phyloP scores from a whole-genome alignment of 352 stramenopile species.

The Phytophthora citrophthora region DNA sequence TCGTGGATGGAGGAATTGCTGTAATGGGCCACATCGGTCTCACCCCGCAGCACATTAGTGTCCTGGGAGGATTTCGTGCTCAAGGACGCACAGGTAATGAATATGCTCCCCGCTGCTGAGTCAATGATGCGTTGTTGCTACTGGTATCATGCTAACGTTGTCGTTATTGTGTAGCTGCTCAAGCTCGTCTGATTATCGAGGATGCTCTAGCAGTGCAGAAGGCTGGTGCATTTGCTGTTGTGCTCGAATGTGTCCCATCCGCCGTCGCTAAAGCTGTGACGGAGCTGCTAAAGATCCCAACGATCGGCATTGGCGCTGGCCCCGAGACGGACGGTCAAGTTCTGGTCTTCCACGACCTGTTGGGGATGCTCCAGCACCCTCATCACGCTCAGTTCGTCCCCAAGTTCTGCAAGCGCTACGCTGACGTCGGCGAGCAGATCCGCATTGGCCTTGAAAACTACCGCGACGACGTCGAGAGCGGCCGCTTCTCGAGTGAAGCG shows the following conservation, averaged over 20 bases:
- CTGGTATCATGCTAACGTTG: background rate
- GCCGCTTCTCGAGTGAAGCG: constrained; percentile 93
- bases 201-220: constrained; percentile 96
- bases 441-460: constrained; percentile 95
- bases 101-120: background rate
- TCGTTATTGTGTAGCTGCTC: constrained; percentile 40
- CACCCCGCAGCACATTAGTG: constrained; percentile 95
- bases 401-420: constrained; percentile 99
- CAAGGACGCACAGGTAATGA: constrained; percentile 93
- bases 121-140: background rate
- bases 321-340: constrained; percentile 95
- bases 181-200: constrained; percentile 94
- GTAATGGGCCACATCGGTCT: constrained; percentile 99
- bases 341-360: constrained; percentile 98
- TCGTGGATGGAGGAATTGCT: constrained; percentile 91
- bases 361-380: constrained; percentile 98
- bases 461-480: constrained; percentile 96
- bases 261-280: constrained; percentile 95
- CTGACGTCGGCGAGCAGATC: constrained; percentile 94
- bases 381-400: constrained; percentile 96
- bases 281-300: constrained; percentile 96
- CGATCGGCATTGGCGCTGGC: constrained; percentile 98
- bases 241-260: constrained; percentile 86
- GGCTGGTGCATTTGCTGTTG: constrained; percentile 95
- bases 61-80: constrained; percentile 96